Percentiles rank a stretch among this genome's conserved stretches.
phyloP scores from a whole-genome alignment of 768 basidiomycete genomes.

The Tremella fuciformis region DNA sequence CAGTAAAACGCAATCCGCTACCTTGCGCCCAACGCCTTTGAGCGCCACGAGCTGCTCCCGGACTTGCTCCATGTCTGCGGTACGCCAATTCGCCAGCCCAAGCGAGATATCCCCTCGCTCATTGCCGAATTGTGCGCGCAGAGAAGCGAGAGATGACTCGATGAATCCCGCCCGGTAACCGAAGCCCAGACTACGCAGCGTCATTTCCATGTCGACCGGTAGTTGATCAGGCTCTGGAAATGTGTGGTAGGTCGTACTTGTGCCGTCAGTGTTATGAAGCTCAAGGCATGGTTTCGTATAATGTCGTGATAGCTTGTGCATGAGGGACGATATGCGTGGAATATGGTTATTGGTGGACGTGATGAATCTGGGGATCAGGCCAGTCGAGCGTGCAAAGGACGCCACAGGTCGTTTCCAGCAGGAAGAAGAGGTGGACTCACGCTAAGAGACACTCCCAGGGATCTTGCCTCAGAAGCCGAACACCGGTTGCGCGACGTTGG shows the following conservation, averaged over 20 bases:
- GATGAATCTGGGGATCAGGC: slow-evolving; percentile 67
- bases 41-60: slow-evolving; percentile 74
- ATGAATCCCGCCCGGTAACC: slow-evolving; percentile 94
- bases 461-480: slow-evolving; percentile 83
- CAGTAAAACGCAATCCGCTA: slow-evolving; percentile 88
- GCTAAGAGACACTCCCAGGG: slow-evolving; percentile 94
- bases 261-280: slow-evolving; percentile 43
- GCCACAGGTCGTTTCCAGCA: neutral
- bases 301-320: slow-evolving; percentile 72
- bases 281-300: slow-evolving; percentile 71
- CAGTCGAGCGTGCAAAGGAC: neutral
- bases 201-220: slow-evolving; percentile 58
- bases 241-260: slow-evolving; percentile 61
- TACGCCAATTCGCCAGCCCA: slow-evolving; percentile 50
- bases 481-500: slow-evolving; percentile 66
- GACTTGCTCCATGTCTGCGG: slow-evolving; percentile 59
- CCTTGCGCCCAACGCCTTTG: slow-evolving; percentile 90
- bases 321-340: slow-evolving; percentile 86
- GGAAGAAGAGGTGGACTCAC: slow-evolving; percentile 57
- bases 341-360: slow-evolving; percentile 98
- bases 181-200: slow-evolving; percentile 80
- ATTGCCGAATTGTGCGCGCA: slow-evolving; percentile 28
- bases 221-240: slow-evolving; percentile 64
- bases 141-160: slow-evolving; percentile 48
- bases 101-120: slow-evolving; percentile 25